Conservation (phyloP, 495 filamentous ascomycete species). For the Aspergillus cristatus region DNA sequence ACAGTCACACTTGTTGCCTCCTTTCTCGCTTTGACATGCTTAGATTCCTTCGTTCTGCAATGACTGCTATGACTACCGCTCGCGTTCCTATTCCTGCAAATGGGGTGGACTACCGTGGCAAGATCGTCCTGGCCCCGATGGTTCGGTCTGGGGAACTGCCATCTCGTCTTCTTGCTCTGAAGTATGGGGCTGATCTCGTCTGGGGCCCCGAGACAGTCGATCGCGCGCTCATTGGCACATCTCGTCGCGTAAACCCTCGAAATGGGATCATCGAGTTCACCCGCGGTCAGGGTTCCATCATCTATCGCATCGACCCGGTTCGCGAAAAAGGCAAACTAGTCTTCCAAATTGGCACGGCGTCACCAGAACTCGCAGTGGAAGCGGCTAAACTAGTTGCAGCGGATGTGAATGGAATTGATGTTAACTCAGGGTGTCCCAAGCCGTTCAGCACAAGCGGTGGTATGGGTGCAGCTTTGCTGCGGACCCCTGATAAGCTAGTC, state of each 20-base stretch:
- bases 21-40: too few relatives aligned
- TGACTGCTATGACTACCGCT: constrained; percentile 44
- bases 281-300: constrained; percentile 59
- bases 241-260: constrained; percentile 60
- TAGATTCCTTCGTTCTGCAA: constrained; percentile 35
- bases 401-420: constrained; percentile 88
- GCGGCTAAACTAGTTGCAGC: constrained; percentile 73
- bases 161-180: constrained; percentile 72
- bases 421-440: constrained; percentile 96
- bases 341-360: constrained; percentile 85
- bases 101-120: constrained; percentile 88
- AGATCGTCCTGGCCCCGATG: constrained; percentile 94
- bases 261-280: constrained; percentile 77
- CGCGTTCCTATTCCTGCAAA: constrained; percentile 75
- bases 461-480: constrained; percentile 88
- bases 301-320: constrained; percentile 74
- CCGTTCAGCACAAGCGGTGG: constrained; percentile 85
- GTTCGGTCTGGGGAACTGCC: constrained; percentile 92
- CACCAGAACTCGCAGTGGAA: constrained; percentile 69
- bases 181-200: constrained; percentile 93
- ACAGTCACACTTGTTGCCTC: too few relatives aligned
- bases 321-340: constrained; percentile 65
- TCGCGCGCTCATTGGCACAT: constrained; percentile 76
- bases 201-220: constrained; percentile 98
- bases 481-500: constrained; percentile 71